Base-by-base conservation (phyloP, 345 rosid species). In the Boechera retrofracta region DNA sequence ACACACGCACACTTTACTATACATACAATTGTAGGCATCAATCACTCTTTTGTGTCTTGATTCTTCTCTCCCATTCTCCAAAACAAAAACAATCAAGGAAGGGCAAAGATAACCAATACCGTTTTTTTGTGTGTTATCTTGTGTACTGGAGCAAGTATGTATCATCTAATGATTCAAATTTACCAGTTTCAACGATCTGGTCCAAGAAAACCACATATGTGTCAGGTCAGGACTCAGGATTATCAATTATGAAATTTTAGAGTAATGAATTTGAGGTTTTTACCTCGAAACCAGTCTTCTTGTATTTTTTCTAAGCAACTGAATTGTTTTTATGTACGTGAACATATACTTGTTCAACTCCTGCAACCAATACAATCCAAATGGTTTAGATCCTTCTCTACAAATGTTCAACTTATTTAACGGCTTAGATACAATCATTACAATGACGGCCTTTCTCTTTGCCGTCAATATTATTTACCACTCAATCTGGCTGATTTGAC, bases 231-330 rank as follows among this genome's bases (percentile, higher is more conserved):
- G 18, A 7, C 16, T 16, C 16, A 16, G 16, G 16, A 16, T 2
- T 60, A 80, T 53, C 39, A 5, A 21, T 11, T 41, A 80, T 48
- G 26, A 10, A 31, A 9, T 36, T 24, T n/a, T 64, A 9, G 55
- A 45, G 75, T 18, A 56, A 21, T 69, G 60, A 21, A 52, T 69
- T 24, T 24, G 47, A 67, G 29, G 26, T 35, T 49, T n/a, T 75
- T 87, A 91, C 98, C 97, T 91, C 59, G 62, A 94, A 94, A 41
- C 91, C 93, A 54, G 85, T 81, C 82, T 87, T 87, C 38, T 81
- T 33, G 32, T 91, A 94, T 71, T 90, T 81, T 35, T 86, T 72
- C 61, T 84, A 88, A 11, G 97, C 98, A 65, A 84, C 82, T 51
- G 35, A 53, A 74, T 94, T 94, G 80, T 80, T 70, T 82, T 83